Evolutionary conservation across 2,329 filamentous ascomycete genomes (phyloP), one percentile per base, ranked within the genome.

Genomic region (Herpotrichia juniperi): DNA sequence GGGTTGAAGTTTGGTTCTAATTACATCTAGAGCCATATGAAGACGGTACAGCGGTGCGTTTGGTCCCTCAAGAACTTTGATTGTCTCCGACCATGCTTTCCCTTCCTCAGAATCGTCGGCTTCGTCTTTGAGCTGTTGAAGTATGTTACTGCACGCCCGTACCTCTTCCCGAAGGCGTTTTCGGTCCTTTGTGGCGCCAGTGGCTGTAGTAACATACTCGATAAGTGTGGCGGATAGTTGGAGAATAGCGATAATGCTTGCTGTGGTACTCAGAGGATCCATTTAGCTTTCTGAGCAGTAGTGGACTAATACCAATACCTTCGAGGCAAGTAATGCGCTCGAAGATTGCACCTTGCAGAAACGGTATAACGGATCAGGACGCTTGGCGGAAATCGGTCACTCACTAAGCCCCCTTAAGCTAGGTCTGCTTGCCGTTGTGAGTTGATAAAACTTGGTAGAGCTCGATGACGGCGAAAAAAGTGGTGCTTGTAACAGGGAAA

Each of bases 231-330:
- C 44, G 5, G 60, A 58, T n/a, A 67, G 44, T 31, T 68, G 49
- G 17, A 67, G 44, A 24, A 67, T 44, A 22, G 62, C 49, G 35
- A 66, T 62, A 12, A 69, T 56, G 51, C 65, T 66, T 11, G 63
- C 58, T 8, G 56, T 46, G 8, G 40, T 4, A n/a, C n/a, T n/a
- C n/a, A n/a, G n/a, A n/a, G n/a, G n/a, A n/a, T n/a, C n/a, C n/a
- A n/a, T n/a, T n/a, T n/a, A n/a, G n/a, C n/a, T n/a, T n/a, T n/a
- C n/a, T n/a, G n/a, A n/a, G n/a, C n/a, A n/a, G n/a, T n/a, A n/a
- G n/a, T n/a, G n/a, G n/a, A n/a, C n/a, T n/a, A n/a, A n/a, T n/a
- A n/a, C n/a, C n/a, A n/a, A n/a, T n/a, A n/a, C n/a, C n/a, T n/a
- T n/a, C n/a, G n/a, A n/a, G n/a, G n/a, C n/a, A n/a, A n/a, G n/a